Evolutionary conservation across 2,329 filamentous ascomycete genomes (phyloP).

Genomic region (Trichoderma simmonsii): DNA sequence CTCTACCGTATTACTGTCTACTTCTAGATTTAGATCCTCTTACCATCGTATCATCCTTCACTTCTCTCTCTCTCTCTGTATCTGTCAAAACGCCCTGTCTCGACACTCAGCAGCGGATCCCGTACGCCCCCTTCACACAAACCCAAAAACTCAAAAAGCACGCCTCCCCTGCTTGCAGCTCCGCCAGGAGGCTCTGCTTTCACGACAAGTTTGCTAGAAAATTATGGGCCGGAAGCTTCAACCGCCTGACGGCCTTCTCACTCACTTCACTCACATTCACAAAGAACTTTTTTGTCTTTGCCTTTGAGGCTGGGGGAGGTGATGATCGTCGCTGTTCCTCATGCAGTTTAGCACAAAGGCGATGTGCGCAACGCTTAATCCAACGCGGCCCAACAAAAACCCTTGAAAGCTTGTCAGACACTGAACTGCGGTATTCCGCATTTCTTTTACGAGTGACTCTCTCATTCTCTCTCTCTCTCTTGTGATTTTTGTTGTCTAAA

Average conservation of each 20-base stretch:
- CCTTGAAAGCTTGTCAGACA: background rate
- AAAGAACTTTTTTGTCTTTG: background rate
- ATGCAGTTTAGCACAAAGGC: background rate
- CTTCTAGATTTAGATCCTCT: background rate
- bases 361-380: background rate
- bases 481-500: background rate
- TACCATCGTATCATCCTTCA: background rate
- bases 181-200: background rate
- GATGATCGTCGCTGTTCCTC: background rate
- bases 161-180: background rate
- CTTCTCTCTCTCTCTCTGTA: too few species aligned
- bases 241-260: background rate
- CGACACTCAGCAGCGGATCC: background rate
- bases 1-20: background rate
- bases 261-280: background rate
- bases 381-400: background rate
- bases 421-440: background rate
- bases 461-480: background rate
- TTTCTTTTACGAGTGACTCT: background rate
- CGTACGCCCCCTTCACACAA: background rate
- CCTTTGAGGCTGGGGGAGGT: background rate
- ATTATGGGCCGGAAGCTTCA: background rate
- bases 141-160: background rate
- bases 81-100: background rate
- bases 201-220: background rate